Base-by-base conservation (phyloP, 169 alveolate species). In the Cryptosporidium canis region DNA sequence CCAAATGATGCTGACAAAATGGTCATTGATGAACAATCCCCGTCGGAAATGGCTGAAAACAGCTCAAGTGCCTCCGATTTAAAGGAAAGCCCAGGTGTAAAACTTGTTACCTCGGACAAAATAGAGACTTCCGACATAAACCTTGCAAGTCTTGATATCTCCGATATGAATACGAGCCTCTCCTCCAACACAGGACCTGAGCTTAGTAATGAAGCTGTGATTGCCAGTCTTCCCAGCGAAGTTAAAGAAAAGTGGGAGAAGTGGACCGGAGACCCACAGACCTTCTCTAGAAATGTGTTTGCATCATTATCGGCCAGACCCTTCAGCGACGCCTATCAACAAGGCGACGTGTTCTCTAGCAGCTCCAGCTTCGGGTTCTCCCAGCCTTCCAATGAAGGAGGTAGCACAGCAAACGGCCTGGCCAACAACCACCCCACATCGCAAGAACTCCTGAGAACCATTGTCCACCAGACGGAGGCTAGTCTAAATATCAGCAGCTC, bases 381-480 rank as follows among this genome's bases (percentile, higher is more conserved):
- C 66, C 48, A 31, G 35, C 48, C 66, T 18, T 68, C 53, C 31
- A 21, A 24, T 8, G 66, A 27, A 18, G 21, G 1, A n/a, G 45
- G 2, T 7, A 27, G 41, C 14, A 4, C 8, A n/a, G 33, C 61
- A 66, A 6, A 18, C 1, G 5, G 63, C 7, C 11, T 29, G 18
- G 27, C 41, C 44, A 66, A 43, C 11, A 41, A 16, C n/a, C 65
- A 66, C 29, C 77, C 68, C 16, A 41, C 77, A 1, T 35, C 87
- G 29, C 55, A 43, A 44, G 87, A 77, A 39, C 37, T 77, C 3
- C 24, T 77, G 5, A 55, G 72, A 56, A 56, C 45, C 35, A 39
- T 77, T 27, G 44, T 77, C 37, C 87, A 63, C 35, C 87, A 77
- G 58, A 77, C 87, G 9, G 87, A 77, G 44, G 70, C 87, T 12